Percentiles rank a stretch among this genome's conserved stretches.
Evolutionary conservation across 2,329 filamentous ascomycete species (phyloP).

Genomic region (Thelonectria olida): DNA sequence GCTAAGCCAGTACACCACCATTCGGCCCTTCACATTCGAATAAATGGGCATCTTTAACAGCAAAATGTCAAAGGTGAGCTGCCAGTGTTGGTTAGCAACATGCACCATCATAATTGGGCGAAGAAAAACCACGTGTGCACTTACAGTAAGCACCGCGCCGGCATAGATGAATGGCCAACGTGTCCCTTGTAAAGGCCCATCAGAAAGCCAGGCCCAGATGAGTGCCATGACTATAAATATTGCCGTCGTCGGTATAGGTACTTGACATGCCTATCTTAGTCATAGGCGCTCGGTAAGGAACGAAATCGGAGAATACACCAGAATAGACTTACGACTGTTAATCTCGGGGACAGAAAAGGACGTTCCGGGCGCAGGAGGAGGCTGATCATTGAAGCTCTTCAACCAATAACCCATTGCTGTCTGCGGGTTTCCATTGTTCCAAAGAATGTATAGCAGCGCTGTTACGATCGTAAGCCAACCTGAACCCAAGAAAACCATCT

Average conservation of each 20-base stretch:
- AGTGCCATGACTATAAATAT: constrained; percentile 31
- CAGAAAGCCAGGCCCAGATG: constrained; percentile 33
- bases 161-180: constrained; percentile 33
- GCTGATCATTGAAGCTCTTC: constrained; percentile 29
- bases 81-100: background rate
- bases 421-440: constrained; percentile 30
- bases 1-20: constrained; percentile 33
- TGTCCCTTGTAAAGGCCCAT: constrained; percentile 22
- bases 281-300: no score
- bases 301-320: no score
- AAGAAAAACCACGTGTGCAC: background rate
- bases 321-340: constrained; percentile 18
- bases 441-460: constrained; percentile 29
- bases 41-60: constrained; percentile 31
- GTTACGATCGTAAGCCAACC: background rate
- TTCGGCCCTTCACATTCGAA: constrained; percentile 16
- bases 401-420: constrained; percentile 30
- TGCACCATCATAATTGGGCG: background rate
- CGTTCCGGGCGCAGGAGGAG: constrained; percentile 25
- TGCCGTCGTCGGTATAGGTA: constrained; percentile 24
- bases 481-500: background rate
- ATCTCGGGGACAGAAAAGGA: constrained; percentile 23
- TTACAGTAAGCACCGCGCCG: constrained; percentile 25
- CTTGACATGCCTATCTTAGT: background rate
- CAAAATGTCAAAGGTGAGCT: constrained; percentile 26